Conservation (phyloP, 805 yeast genomes). For the Pichia manshurica region DNA sequence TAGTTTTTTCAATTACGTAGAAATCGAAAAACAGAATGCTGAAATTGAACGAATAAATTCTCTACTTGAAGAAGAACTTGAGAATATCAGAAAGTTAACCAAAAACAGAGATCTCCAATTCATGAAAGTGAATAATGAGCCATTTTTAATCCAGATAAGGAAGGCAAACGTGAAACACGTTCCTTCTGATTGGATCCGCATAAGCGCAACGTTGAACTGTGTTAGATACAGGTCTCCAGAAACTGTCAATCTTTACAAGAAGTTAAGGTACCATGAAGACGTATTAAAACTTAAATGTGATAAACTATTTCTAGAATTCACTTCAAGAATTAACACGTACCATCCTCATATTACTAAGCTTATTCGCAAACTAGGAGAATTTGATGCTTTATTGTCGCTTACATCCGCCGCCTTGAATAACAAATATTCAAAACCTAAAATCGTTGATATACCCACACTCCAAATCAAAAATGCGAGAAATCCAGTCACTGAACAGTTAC, state of each 20-base stretch:
- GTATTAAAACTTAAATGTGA: slow-evolving; percentile 42
- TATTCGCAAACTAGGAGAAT: slow-evolving; percentile 42
- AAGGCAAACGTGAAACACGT: slow-evolving; percentile 49
- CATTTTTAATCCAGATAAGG: slow-evolving; percentile 72
- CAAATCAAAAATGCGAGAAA: slow-evolving; percentile 49
- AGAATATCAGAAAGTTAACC: slow-evolving; percentile 37
- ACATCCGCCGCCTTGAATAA: slow-evolving; percentile 51
- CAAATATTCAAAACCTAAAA: slow-evolving; percentile 44
- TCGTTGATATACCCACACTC: slow-evolving; percentile 43
- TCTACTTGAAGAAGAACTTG: slow-evolving; percentile 49
- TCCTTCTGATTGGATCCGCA: slow-evolving; percentile 74
- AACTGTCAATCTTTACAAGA: slow-evolving; percentile 44
- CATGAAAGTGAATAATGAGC: slow-evolving; percentile 38
- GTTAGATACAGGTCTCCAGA: slow-evolving; percentile 69
- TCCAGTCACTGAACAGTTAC: slow-evolving; percentile 28
- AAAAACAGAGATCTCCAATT: slow-evolving; percentile 13
- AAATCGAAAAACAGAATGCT: slow-evolving; percentile 35
- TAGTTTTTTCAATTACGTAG: slow-evolving; percentile 35
- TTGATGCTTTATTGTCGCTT: slow-evolving; percentile 66
- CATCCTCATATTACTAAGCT: slow-evolving; percentile 37
- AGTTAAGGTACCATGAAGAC: slow-evolving; percentile 58
- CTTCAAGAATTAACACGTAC: slow-evolving; percentile 34
- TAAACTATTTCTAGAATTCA: slow-evolving; percentile 38
- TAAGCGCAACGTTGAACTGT: slow-evolving; percentile 61
- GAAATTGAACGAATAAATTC: slow-evolving; percentile 40